Evolutionary conservation across 2,329 filamentous ascomycete genomes (phyloP).

Genomic region (Metarhizium brunneum): DNA sequence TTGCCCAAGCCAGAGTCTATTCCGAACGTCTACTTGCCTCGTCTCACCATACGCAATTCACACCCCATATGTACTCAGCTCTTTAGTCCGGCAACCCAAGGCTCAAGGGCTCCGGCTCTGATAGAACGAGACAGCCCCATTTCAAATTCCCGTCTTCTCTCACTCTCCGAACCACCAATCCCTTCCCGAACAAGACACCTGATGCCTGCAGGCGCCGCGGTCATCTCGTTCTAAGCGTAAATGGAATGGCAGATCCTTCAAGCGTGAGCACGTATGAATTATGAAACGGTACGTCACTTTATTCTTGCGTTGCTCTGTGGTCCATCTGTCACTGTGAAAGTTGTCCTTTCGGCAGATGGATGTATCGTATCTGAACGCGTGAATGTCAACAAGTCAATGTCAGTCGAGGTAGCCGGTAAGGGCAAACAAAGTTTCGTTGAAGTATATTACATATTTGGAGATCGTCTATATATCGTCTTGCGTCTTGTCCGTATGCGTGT

Average conservation of each 20-base stretch:
- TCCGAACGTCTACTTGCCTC: neutral
- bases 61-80: conserved; percentile 44
- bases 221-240: neutral
- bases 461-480: conserved; percentile 6
- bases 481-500: neutral
- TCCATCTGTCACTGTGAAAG: conserved; percentile 41
- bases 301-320: conserved; percentile 53
- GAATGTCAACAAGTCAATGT: neutral
- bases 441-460: conserved; percentile 11
- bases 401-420: neutral
- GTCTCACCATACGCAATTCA: neutral
- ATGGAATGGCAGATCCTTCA: neutral
- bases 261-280: neutral
- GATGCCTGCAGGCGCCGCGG: conserved; percentile 4
- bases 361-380: conserved; percentile 58
- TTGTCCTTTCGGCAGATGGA: conserved; percentile 36
- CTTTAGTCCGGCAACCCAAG: conserved; percentile 54
- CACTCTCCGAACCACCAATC: conserved; percentile 19
- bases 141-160: neutral
- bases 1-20: too few species aligned
- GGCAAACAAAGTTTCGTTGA: conserved; percentile 7
- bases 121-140: conserved; percentile 41
- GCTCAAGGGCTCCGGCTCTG: conserved; percentile 51
- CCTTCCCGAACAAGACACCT: conserved; percentile 12
- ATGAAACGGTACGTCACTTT: conserved; percentile 12